Percentiles rank a stretch among this genome's conserved stretches.
Evolutionary conservation across 371 early-diverging fungal genomes (phyloP).

Genomic region (Cladochytrium tenue): DNA sequence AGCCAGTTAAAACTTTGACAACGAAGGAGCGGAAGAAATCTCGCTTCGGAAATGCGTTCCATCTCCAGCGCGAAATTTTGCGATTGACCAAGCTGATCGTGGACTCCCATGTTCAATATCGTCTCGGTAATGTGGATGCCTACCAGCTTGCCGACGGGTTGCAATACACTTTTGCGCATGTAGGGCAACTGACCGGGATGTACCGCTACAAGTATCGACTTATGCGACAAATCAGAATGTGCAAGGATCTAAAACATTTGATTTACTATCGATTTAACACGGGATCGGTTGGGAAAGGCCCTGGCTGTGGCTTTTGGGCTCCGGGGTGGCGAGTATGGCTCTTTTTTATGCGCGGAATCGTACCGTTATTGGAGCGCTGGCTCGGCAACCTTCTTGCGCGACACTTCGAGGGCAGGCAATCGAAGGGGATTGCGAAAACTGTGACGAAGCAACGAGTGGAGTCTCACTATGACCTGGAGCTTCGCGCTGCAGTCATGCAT

Average conservation of each 20-base stretch:
- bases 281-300: slow-evolving; percentile 96
- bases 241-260: slow-evolving; percentile 86
- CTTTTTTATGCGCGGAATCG: slow-evolving; percentile 97
- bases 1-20: slow-evolving; percentile 95
- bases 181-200: slow-evolving; percentile 99
- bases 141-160: slow-evolving; percentile 96
- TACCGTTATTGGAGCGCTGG: slow-evolving; percentile 96
- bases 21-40: slow-evolving; percentile 99
- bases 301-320: slow-evolving; percentile 98
- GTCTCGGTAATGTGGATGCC: slow-evolving; percentile 94
- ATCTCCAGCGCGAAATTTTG: slow-evolving; percentile 91
- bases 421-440: slow-evolving; percentile 96
- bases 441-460: slow-evolving; percentile 99
- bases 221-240: slow-evolving; percentile 97
- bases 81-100: slow-evolving; percentile 97
- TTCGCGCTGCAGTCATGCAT: slow-evolving; percentile 95
- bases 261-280: slow-evolving; percentile 82
- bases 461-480: slow-evolving; percentile 95
- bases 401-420: slow-evolving; percentile 97
- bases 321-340: slow-evolving; percentile 99
- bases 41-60: slow-evolving; percentile 98
- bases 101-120: slow-evolving; percentile 95
- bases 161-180: slow-evolving; percentile 97
- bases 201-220: slow-evolving; percentile 99
- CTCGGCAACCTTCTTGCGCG: slow-evolving; percentile 96